Evolutionary conservation across 2,329 filamentous ascomycete genomes (phyloP), one percentile per base, ranked within the genome.

Genomic region (Pyrenophora graminea): DNA sequence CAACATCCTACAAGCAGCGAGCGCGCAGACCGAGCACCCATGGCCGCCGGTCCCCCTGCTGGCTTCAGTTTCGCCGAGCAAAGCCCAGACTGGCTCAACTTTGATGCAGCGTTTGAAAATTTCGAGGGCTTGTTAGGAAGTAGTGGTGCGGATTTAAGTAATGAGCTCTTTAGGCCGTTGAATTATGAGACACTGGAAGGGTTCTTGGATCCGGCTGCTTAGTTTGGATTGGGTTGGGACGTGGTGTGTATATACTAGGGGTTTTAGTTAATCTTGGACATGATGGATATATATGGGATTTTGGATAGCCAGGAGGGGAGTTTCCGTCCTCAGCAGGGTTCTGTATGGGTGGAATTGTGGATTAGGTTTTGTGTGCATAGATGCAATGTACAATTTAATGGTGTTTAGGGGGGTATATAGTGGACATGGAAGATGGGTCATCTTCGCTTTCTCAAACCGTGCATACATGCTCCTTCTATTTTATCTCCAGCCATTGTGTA

Each of bases 21-120:
- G 48, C 62, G 71, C 1, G 63, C 55, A 5, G 64, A 71, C 13
- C 58, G 67, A 37, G 60, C 61, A n/a, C 64, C 62, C 3, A 55
- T 62, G 44, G 55, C 60, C 9, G 25, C 7, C 15, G 50, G 39
- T 5, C 50, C 50, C 1, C 55, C 63, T 2, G 55, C 58, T 2
- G 60, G 58, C 13, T 69, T 69, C 32, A 65, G 67, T 6, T 69
- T 72, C 45, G 60, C 63, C n/a, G 70, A 72, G 27, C 60, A 68
- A 27, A 69, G 64, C 1, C 68, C 71, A 0, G 71, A 74, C 34
- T 75, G 72, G 72, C 37, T 75, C 25, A 74, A 73, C 30, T 74
- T 74, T 37, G 71, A 74, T 19, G 62, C 64, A 1, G 72, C 72
- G 6, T 75, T 75, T 56, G 71, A 75, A 59, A 74, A 74, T 31